Evolutionary conservation across 805 yeast species (phyloP).

Genomic region (Peterozyma xylosa): DNA sequence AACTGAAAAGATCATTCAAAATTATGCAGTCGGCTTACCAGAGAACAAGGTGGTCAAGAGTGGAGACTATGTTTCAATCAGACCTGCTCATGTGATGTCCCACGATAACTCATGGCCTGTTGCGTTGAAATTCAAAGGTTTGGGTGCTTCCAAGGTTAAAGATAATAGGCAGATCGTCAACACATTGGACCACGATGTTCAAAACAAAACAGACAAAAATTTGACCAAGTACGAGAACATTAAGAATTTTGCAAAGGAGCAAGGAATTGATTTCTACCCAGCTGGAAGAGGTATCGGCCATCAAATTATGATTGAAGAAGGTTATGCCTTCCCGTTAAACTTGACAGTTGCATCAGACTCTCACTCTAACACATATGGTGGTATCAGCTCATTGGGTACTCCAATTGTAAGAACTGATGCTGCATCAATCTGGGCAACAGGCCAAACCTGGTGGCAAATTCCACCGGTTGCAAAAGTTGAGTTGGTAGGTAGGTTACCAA

Average conservation of each 20-base stretch:
- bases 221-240: slow-evolving; percentile 82
- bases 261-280: slow-evolving; percentile 94
- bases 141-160: slow-evolving; percentile 80
- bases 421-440: slow-evolving; percentile 99
- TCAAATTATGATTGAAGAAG: slow-evolving; percentile 98
- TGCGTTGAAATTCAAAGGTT: slow-evolving; percentile 90
- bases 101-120: slow-evolving; percentile 99
- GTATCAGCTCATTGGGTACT: slow-evolving; percentile 91
- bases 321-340: slow-evolving; percentile 93
- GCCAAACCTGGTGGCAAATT: slow-evolving; percentile 99
- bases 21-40: slow-evolving; percentile 81
- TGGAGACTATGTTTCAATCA: slow-evolving; percentile 93
- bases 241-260: slow-evolving; percentile 80
- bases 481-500: slow-evolving; percentile 70
- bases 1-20: slow-evolving; percentile 93
- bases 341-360: slow-evolving; percentile 96
- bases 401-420: slow-evolving; percentile 99
- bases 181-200: slow-evolving; percentile 97
- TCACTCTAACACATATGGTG: slow-evolving; percentile 97
- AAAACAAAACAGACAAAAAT: slow-evolving; percentile 84
- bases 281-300: slow-evolving; percentile 99
- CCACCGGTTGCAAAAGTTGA: slow-evolving; percentile 98
- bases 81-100: slow-evolving; percentile 97
- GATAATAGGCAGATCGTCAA: slow-evolving; percentile 90
- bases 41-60: slow-evolving; percentile 68